phyloP scores from a whole-genome alignment of 208 protist genomes.

The Trypanosoma melophagium region DNA sequence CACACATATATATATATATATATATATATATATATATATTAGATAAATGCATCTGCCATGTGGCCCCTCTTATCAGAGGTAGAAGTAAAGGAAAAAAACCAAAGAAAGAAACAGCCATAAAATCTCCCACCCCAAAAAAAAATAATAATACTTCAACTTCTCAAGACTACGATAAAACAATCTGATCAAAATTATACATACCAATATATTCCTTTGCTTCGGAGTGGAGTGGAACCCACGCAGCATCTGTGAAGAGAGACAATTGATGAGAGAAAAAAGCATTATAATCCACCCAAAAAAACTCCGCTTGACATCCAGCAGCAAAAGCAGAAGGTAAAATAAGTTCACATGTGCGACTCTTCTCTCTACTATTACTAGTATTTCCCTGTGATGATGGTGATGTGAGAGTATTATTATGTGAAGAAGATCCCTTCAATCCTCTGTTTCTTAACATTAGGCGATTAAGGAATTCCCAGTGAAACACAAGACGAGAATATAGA shows the following conservation, averaged over 20 bases:
- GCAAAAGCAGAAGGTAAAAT: slow-evolving; percentile 29
- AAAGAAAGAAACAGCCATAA: too few relatives aligned
- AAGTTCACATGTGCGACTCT: slow-evolving; percentile 31
- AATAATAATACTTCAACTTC: too few relatives aligned
- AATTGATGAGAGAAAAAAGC: slow-evolving; percentile 29
- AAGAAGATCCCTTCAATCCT: neutral
- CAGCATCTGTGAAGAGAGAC: slow-evolving; percentile 38
- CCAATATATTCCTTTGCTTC: neutral
- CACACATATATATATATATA: too few relatives aligned
- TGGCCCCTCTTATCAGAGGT: too few relatives aligned
- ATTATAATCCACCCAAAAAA: slow-evolving; percentile 44
- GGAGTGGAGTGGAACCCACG: slow-evolving; percentile 32
- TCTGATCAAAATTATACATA: slow-evolving; percentile 26
- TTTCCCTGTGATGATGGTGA: neutral
- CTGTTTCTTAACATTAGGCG: neutral
- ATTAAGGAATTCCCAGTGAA: neutral
- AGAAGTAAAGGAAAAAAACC: too few relatives aligned
- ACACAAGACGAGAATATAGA: neutral
- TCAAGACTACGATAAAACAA: neutral
- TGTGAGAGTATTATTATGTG: neutral
- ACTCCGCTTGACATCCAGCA: slow-evolving; percentile 32
- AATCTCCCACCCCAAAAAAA: too few relatives aligned
- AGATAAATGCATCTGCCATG: too few relatives aligned
- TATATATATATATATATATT: too few relatives aligned
- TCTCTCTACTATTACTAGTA: neutral